Evolutionary conservation across 495 filamentous ascomycete species (phyloP).

Genomic region (Aspergillus incahuasiensis): DNA sequence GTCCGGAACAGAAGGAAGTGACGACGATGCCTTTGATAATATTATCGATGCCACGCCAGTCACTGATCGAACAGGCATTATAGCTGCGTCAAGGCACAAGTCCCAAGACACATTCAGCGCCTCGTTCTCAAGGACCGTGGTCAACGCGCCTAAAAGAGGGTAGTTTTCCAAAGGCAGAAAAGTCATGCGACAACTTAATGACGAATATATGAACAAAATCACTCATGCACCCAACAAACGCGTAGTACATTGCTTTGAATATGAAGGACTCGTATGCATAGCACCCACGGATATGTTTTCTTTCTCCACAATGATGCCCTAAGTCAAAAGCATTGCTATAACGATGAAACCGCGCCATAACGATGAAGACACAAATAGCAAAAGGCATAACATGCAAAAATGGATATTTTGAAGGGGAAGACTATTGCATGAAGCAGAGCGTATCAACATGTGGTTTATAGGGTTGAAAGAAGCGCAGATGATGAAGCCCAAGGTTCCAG

Average conservation of each 20-base stretch:
- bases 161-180: conserved; percentile 15
- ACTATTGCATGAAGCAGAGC: neutral
- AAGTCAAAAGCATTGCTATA: neutral
- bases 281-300: neutral
- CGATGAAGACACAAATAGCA: neutral
- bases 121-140: conserved; percentile 57
- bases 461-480: neutral
- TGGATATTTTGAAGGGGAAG: conserved; percentile 7
- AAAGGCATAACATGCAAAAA: neutral
- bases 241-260: neutral
- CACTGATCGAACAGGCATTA: conserved; percentile 76
- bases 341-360: neutral
- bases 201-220: neutral
- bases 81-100: conserved; percentile 49
- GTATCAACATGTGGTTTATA: neutral
- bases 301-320: neutral
- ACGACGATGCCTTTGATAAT: conserved; percentile 72
- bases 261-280: neutral
- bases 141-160: conserved; percentile 59
- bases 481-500: no score
- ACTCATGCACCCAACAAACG: neutral
- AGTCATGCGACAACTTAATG: neutral
- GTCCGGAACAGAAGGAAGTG: conserved; percentile 58
- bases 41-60: conserved; percentile 86
- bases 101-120: conserved; percentile 46